A percentile compares a stretch with the other conserved stretches of the same genome.
Conservation (phyloP, 1,284 basidiomycete genomes). For the Tranzscheliella williamsii region DNA sequence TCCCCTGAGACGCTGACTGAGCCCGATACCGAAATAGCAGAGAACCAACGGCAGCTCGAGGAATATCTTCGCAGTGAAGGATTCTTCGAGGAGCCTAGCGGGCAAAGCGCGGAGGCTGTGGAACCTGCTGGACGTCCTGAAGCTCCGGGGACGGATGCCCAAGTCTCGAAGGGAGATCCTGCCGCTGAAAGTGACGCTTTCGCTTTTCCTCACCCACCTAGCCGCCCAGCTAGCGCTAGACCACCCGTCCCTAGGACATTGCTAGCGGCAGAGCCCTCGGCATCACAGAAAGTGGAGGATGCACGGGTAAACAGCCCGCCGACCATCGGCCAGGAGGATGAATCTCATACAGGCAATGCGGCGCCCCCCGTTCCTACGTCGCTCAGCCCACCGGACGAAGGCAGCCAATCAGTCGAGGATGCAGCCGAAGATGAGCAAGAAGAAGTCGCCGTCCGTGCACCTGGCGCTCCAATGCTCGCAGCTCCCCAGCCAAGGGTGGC, state of each 20-base stretch:
- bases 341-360: conserved; percentile 9
- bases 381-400: conserved; percentile 4
- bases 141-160: neutral
- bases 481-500: conserved; percentile 43
- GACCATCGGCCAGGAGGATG: neutral
- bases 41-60: conserved; percentile 37
- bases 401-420: conserved; percentile 4
- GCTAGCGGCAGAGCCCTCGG: conserved; percentile 2
- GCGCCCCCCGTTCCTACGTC: conserved; percentile 21
- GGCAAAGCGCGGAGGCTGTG: conserved; percentile 1
- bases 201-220: conserved; percentile 26
- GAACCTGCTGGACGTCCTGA: too few relatives aligned
- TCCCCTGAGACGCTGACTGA: conserved; percentile 1
- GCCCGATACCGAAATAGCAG: conserved; percentile 32
- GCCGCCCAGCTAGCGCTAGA: conserved; percentile 40
- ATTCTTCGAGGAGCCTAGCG: conserved; percentile 35
- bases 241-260: conserved; percentile 40
- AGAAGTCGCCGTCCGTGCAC: neutral
- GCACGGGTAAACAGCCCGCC: conserved; percentile 7
- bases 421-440: neutral
- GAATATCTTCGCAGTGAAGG: conserved; percentile 40
- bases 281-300: conserved; percentile 2
- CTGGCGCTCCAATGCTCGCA: conserved; percentile 34
- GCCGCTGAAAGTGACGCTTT: conserved; percentile 1
- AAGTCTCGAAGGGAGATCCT: neutral